These are phyloP conservation scores for Podaxis carcinomalis DNA, from an alignment of 768 basidiomycete genomes.

Conservation along the genomic window DNA sequence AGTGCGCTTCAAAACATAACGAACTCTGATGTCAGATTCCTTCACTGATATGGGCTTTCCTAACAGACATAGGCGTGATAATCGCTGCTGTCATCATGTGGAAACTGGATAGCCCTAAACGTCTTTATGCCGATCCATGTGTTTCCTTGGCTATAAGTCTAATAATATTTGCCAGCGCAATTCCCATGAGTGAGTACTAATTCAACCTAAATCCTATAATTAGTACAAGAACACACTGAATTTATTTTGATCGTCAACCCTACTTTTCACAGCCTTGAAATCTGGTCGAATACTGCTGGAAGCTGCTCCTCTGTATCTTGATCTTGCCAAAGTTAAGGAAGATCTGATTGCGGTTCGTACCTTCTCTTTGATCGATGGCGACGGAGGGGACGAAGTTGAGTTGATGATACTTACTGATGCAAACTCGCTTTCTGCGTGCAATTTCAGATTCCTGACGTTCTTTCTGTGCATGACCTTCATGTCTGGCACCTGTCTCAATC, in stretches of 20 bases:
- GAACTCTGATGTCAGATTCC: slow-evolving; percentile 1
- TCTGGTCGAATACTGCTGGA: slow-evolving; percentile 49
- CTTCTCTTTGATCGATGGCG: slow-evolving; percentile 7
- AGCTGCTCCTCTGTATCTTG: slow-evolving; percentile 45
- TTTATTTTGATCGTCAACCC: not conserved
- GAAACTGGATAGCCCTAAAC: slow-evolving; percentile 31
- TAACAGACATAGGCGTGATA: slow-evolving; percentile 50
- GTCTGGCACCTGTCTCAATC: slow-evolving; percentile 54
- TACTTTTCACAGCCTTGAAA: slow-evolving; percentile 30
- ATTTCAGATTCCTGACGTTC: slow-evolving; percentile 38
- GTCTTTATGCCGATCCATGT: slow-evolving; percentile 53
- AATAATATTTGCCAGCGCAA: slow-evolving; percentile 48
- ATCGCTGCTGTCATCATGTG: slow-evolving; percentile 46
- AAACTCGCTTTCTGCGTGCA: not conserved
- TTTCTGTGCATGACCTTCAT: slow-evolving; percentile 48
- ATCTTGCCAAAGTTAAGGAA: slow-evolving; percentile 43
- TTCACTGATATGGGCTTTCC: not conserved
- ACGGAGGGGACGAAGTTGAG: not conserved
- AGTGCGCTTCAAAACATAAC: slow-evolving; percentile 28
- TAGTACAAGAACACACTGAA: not conserved
- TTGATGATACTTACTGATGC: not conserved
- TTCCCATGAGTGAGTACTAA: slow-evolving; percentile 42
- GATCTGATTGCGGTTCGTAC: slow-evolving; percentile 40
- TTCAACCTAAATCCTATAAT: not conserved
- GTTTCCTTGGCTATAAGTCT: slow-evolving; percentile 45